Percentiles rank a stretch among this genome's conserved stretches.
Evolutionary conservation across 78 protist genomes (phyloP).

Genomic region (Guillardia theta): DNA sequence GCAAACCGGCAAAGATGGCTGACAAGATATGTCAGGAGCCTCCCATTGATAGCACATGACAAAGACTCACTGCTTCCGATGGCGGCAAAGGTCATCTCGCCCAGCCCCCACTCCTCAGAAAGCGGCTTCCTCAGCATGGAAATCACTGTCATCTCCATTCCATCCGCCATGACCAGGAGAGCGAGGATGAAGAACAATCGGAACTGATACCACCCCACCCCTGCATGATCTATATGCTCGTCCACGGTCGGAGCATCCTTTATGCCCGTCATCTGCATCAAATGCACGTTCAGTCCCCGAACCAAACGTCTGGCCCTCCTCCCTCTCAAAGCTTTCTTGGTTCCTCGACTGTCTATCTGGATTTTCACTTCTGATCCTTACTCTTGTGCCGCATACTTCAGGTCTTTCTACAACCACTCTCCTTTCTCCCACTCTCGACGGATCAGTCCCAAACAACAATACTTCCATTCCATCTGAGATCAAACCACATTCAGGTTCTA

Average conservation of each 20-base stretch:
- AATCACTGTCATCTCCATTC: neutral
- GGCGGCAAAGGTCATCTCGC: neutral
- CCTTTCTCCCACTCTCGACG: too few relatives aligned
- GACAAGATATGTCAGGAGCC: neutral
- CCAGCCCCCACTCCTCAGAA: neutral
- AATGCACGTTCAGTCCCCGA: too few relatives aligned
- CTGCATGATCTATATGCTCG: neutral
- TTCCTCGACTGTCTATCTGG: too few relatives aligned
- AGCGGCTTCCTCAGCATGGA: neutral
- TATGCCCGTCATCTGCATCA: too few relatives aligned
- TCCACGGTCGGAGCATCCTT: neutral
- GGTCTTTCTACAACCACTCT: too few relatives aligned
- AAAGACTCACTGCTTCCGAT: neutral
- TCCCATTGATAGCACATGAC: neutral
- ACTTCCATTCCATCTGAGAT: too few relatives aligned
- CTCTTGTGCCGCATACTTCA: too few relatives aligned
- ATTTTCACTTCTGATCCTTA: too few relatives aligned
- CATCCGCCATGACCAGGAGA: neutral
- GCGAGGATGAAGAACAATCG: neutral
- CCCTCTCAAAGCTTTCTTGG: too few relatives aligned
- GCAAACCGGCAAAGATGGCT: neutral
- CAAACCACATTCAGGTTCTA: too few relatives aligned
- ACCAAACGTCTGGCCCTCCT: too few relatives aligned
- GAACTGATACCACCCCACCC: neutral
- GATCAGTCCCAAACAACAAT: too few relatives aligned